phyloP scores from a whole-genome alignment of 1,139 yeast genomes.

The Saccharomyces hybrid region DNA sequence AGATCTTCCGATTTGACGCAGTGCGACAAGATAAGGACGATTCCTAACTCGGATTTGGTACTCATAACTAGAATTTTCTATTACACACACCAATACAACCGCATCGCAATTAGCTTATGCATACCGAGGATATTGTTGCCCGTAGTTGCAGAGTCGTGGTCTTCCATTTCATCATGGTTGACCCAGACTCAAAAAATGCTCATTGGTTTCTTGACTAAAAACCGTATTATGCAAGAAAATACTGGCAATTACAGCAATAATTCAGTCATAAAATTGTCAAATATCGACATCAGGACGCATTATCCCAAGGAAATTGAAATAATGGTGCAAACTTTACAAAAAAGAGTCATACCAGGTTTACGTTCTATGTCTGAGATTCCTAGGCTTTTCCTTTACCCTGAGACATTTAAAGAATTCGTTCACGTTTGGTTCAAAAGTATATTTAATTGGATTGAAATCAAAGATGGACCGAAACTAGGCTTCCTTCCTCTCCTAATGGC shows the following conservation, averaged over 20 bases:
- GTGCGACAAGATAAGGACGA: constrained; percentile 26
- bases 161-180: constrained; percentile 21
- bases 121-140: constrained; percentile 24
- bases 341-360: constrained; percentile 28
- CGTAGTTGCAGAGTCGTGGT: constrained; percentile 27
- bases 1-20: constrained; percentile 21
- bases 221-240: constrained; percentile 2
- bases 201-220: constrained; percentile 8
- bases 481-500: constrained; percentile 42
- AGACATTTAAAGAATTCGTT: constrained; percentile 23
- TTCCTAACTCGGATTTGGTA: constrained; percentile 28
- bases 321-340: constrained; percentile 24
- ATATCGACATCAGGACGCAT: constrained; percentile 13
- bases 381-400: constrained; percentile 32
- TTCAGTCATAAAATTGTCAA: constrained; percentile 10
- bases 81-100: constrained; percentile 4
- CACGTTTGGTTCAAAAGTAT: constrained; percentile 52
- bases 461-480: constrained; percentile 41
- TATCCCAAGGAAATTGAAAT: constrained; percentile 17
- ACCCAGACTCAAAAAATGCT: constrained; percentile 21
- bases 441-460: constrained; percentile 54
- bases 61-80: constrained; percentile 26
- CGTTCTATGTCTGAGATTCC: constrained; percentile 31
- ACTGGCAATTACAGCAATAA: constrained; percentile 1
- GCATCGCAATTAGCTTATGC: constrained; percentile 29